Conservation (phyloP, 2,329 filamentous ascomycete genomes). For the Blastomyces parvus region DNA sequence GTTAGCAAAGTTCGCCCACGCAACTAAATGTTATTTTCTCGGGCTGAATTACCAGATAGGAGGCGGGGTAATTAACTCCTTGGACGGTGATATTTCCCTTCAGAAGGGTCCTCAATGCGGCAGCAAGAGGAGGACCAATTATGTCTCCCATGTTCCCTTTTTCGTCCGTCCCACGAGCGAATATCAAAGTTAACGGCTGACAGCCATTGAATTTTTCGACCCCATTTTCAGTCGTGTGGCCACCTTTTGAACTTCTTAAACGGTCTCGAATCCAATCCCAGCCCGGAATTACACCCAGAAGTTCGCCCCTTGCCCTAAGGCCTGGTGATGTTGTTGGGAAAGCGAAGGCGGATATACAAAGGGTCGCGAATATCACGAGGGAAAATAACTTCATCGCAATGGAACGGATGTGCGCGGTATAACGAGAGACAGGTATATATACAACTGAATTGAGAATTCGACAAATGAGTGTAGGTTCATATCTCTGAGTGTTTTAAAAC, state of each 20-base stretch:
- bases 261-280: not conserved
- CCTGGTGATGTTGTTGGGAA: not conserved
- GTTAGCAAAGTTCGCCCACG: slow-evolving; percentile 21
- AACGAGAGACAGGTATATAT: not conserved
- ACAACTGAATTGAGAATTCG: not conserved
- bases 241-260: slow-evolving; percentile 7
- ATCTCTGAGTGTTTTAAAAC: not conserved
- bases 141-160: slow-evolving; percentile 36
- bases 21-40: slow-evolving; percentile 21
- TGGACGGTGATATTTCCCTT: slow-evolving; percentile 24
- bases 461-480: not conserved
- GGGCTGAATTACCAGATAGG: slow-evolving; percentile 13
- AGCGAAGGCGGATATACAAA: not conserved
- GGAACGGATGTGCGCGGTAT: not conserved
- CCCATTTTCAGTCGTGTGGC: slow-evolving; percentile 30
- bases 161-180: slow-evolving; percentile 36
- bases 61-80: slow-evolving; percentile 27
- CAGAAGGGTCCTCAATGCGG: slow-evolving; percentile 19
- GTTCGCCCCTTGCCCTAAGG: not conserved
- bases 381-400: not conserved
- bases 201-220: slow-evolving; percentile 32
- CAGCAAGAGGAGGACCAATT: slow-evolving; percentile 31
- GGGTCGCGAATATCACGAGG: not conserved
- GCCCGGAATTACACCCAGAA: not conserved
- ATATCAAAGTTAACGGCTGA: slow-evolving; percentile 36